Evolutionary conservation across 1,284 basidiomycete species (phyloP).

Genomic region (Puccinia coronata): DNA sequence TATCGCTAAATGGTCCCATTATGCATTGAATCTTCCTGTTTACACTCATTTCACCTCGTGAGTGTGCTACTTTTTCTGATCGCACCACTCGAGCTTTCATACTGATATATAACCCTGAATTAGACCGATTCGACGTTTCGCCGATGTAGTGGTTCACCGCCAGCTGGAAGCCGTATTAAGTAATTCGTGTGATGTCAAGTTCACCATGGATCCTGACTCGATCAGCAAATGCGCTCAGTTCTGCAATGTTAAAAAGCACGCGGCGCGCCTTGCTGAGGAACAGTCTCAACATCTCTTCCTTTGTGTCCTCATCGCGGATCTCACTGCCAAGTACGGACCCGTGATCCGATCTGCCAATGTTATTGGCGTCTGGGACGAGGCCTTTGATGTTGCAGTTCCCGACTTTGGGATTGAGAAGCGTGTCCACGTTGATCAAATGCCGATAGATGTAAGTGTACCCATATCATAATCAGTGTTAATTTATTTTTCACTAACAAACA

Average conservation of each 20-base stretch:
- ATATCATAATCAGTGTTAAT: neutral
- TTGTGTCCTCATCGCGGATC: constrained; percentile 85
- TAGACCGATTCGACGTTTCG: constrained; percentile 65
- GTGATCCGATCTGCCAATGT: constrained; percentile 90
- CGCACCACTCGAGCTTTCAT: constrained; percentile 12
- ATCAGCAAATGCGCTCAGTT: constrained; percentile 96
- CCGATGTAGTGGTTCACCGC: constrained; percentile 93
- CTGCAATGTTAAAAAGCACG: constrained; percentile 82
- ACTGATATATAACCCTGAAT: neutral
- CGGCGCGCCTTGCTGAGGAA: constrained; percentile 87
- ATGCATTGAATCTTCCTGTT: constrained; percentile 82
- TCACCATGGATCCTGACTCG: constrained; percentile 93
- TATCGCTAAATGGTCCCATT: constrained; percentile 96
- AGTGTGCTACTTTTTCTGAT: neutral
- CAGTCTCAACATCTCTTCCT: constrained; percentile 93
- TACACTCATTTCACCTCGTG: constrained; percentile 89
- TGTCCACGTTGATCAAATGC: constrained; percentile 95
- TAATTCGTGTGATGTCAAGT: constrained; percentile 75
- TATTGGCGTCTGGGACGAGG: constrained; percentile 87
- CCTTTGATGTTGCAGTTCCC: constrained; percentile 78
- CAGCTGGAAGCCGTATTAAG: constrained; percentile 87
- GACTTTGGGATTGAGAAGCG: constrained; percentile 60
- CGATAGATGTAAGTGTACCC: constrained; percentile 76
- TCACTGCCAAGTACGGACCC: constrained; percentile 90
- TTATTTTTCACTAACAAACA: neutral